phyloP scores from a whole-genome alignment of 192 early-diverging fungal species.

The Backusella mclennaniae region DNA sequence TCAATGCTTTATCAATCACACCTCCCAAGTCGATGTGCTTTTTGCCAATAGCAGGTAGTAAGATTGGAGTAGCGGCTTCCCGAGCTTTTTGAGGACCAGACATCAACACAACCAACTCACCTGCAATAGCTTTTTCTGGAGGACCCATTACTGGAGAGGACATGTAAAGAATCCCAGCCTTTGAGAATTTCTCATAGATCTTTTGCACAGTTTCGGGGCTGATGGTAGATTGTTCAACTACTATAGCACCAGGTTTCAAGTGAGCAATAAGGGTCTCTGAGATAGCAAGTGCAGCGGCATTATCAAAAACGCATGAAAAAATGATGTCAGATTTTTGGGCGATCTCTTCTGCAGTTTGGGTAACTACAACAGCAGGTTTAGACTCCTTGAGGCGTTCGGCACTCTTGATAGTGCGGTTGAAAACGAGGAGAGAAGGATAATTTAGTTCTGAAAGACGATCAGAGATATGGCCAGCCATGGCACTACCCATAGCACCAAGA shows the following conservation, averaged over 20 bases:
- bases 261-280: background rate
- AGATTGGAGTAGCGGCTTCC: constrained; percentile 35
- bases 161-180: constrained; percentile 21
- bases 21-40: constrained; percentile 54
- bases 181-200: constrained; percentile 27
- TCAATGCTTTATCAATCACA: constrained; percentile 33
- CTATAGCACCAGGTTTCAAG: constrained; percentile 35
- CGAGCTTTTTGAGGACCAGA: constrained; percentile 46
- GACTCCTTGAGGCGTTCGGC: constrained; percentile 30
- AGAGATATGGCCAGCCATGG: constrained; percentile 44
- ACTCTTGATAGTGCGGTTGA: constrained; percentile 61
- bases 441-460: constrained; percentile 13
- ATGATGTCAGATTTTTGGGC: constrained; percentile 50
- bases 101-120: constrained; percentile 51
- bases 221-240: constrained; percentile 64
- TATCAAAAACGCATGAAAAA: constrained; percentile 62
- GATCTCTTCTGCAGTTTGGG: constrained; percentile 35
- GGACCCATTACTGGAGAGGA: constrained; percentile 37
- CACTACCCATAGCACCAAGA: constrained; percentile 60
- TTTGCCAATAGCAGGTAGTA: constrained; percentile 46
- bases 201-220: constrained; percentile 39
- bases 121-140: constrained; percentile 43
- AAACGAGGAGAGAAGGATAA: constrained; percentile 47
- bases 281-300: constrained; percentile 45
- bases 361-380: constrained; percentile 39